phyloP scores from a whole-genome alignment of 176 grass and related monocot genomes.

The Eleusine indica region DNA sequence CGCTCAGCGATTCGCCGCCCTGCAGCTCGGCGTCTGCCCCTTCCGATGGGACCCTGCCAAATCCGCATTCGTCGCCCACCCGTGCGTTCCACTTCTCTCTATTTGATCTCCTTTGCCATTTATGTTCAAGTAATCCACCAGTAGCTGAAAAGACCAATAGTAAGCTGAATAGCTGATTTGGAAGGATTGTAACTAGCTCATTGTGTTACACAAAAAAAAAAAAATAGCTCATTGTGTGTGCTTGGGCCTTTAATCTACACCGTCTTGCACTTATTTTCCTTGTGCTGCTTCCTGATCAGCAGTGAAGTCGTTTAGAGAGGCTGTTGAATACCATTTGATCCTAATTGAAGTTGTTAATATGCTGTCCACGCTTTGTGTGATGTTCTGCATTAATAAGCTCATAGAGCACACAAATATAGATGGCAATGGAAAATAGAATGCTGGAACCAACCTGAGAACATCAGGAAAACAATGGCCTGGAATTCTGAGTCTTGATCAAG shows the following conservation, averaged over 20 bases:
- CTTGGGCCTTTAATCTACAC: background rate
- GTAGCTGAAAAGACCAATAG: background rate
- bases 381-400: background rate
- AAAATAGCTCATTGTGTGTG: background rate
- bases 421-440: background rate
- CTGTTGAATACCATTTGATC: background rate
- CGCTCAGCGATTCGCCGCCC: conserved; percentile 63
- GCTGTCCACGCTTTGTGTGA: background rate
- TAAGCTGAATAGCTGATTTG: background rate
- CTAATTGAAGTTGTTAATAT: background rate
- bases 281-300: background rate
- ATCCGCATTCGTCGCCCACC: conserved; percentile 67
- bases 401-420: background rate
- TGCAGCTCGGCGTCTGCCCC: conserved; percentile 94
- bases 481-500: conserved; percentile 17
- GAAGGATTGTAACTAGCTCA: background rate
- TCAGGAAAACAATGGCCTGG: background rate
- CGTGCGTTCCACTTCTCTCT: conserved; percentile 42
- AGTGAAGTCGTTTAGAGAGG: background rate
- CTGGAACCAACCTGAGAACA: background rate
- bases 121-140: background rate
- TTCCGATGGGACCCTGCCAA: conserved; percentile 77
- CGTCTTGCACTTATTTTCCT: background rate
- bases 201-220: too few species aligned
- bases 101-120: background rate